These are phyloP conservation scores for Cyclanthera cordifolia DNA, from an alignment of 306 rosid genomes.

Conservation along the genomic window DNA sequence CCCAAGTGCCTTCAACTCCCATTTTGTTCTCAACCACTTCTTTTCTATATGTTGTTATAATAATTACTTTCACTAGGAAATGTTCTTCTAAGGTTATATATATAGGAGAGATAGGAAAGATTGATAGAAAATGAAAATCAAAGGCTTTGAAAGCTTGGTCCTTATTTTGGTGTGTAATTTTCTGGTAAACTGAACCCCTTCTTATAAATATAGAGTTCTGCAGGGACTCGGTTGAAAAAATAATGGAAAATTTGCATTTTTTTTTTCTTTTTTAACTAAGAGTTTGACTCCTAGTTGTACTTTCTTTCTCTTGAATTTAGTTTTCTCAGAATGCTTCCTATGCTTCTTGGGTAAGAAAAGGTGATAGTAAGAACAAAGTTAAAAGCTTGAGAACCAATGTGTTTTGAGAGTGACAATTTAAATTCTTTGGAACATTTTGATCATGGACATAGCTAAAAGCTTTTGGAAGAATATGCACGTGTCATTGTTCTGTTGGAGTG, in stretches of 20 bases:
- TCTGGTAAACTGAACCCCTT: no score
- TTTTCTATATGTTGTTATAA: neutral
- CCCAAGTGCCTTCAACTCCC: conserved; percentile 78
- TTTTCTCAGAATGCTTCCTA: no score
- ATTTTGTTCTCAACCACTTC: conserved; percentile 20
- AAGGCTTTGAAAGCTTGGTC: neutral
- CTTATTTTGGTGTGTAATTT: neutral
- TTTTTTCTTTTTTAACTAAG: no score
- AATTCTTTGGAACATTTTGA: conserved; percentile 23
- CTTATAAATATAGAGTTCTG: neutral
- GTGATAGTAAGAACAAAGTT: neutral
- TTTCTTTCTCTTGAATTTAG: neutral
- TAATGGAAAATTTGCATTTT: no score
- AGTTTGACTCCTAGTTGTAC: neutral
- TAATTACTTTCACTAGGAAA: neutral
- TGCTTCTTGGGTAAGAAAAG: conserved; percentile 38
- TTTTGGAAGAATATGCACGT: neutral
- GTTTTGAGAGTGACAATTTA: conserved; percentile 12
- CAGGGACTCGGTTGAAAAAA: neutral
- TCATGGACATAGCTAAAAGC: no score
- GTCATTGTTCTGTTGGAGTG: conserved; percentile 12
- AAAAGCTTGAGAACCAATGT: conserved; percentile 17
- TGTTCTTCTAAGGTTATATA: neutral
- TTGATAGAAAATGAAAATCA: neutral
- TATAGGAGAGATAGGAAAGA: neutral